phyloP scores from a whole-genome alignment of 176 grass and related monocot species.

The Avena sativa region DNA sequence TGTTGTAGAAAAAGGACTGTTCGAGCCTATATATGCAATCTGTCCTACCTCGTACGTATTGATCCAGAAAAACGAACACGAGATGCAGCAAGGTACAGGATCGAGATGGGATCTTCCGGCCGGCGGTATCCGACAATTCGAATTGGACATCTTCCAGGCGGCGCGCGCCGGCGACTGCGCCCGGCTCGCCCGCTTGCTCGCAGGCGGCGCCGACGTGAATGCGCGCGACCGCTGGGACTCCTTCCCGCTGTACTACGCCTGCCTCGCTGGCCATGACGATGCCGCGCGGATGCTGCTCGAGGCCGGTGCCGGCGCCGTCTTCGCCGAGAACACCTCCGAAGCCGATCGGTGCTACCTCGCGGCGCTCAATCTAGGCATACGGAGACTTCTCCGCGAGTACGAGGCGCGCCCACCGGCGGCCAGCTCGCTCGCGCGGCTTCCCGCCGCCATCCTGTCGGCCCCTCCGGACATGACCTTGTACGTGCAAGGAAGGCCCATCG shows the following conservation, averaged over 20 bases:
- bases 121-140: neutral
- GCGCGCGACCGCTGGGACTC: constrained; percentile 82
- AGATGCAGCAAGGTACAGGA: neutral
- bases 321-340: constrained; percentile 80
- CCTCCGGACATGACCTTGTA: constrained; percentile 83
- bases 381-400: constrained; percentile 63
- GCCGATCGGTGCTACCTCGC: constrained; percentile 86
- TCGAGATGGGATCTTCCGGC: neutral
- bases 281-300: constrained; percentile 82
- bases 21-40: neutral
- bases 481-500: constrained; percentile 68
- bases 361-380: constrained; percentile 68
- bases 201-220: constrained; percentile 83
- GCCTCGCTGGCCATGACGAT: constrained; percentile 70
- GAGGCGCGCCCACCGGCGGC: constrained; percentile 57
- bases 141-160: constrained; percentile 75
- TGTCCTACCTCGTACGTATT: neutral
- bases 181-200: constrained; percentile 63
- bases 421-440: constrained; percentile 58
- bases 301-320: constrained; percentile 47
- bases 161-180: constrained; percentile 75
- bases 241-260: constrained; percentile 81
- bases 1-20: no score
- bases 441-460: constrained; percentile 58
- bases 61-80: neutral